A percentile compares a stretch with the other conserved stretches of the same genome.
Evolutionary conservation across 2,329 filamentous ascomycete species (phyloP).

Genomic region (Cytospora piceicola): DNA sequence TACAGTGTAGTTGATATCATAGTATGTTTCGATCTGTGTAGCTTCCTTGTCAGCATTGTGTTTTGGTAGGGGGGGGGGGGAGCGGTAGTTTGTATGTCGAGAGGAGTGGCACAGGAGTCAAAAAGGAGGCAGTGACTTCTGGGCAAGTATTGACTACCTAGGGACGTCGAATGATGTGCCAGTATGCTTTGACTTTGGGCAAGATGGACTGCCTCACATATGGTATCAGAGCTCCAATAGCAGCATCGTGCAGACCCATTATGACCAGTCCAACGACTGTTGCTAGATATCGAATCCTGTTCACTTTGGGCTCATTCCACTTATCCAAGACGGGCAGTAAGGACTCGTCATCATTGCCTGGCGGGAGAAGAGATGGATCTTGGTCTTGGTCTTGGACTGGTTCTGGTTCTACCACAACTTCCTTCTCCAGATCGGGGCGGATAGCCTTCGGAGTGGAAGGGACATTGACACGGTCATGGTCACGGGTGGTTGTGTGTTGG

Average conservation of each 20-base stretch:
- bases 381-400: background rate
- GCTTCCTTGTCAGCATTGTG: constrained; percentile 53
- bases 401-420: background rate
- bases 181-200: background rate
- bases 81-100: constrained; percentile 58
- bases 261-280: background rate
- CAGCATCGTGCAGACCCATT: constrained; percentile 16
- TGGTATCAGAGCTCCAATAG: constrained; percentile 9
- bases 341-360: background rate
- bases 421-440: background rate
- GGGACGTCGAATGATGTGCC: background rate
- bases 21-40: constrained; percentile 63
- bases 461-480: background rate
- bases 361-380: background rate
- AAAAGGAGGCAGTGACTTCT: background rate
- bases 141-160: background rate
- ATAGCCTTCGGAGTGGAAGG: background rate
- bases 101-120: constrained; percentile 36
- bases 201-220: constrained; percentile 14
- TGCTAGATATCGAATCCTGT: constrained; percentile 6
- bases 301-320: constrained; percentile 7
- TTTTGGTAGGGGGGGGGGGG: no score
- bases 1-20: constrained; percentile 62
- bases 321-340: constrained; percentile 1
- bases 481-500: background rate